Evolutionary conservation across 1,139 yeast species (phyloP), one percentile per base, ranked within the genome.

Genomic region (Groenewaldozyma sp.): DNA sequence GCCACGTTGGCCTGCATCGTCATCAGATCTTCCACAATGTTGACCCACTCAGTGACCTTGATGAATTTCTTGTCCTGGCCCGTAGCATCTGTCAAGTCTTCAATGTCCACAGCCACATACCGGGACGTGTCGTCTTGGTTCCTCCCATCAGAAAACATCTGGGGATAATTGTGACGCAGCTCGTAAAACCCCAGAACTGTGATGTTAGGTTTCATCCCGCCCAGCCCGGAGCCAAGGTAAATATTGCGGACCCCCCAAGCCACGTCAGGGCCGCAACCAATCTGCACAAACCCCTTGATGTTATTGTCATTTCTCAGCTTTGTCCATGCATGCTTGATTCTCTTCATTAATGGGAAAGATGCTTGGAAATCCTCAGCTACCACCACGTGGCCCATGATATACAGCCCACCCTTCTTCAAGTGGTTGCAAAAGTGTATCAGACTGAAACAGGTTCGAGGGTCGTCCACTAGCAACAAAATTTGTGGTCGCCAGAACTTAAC

Each of bases 401-500:
- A 91, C 4, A 91, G 65, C 0, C 97, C 97, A 31, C 97, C 97
- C 57, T 91, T 91, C 55, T 91, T 91, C 61, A 91, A 65, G 58
- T 87, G 88, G 55, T 91, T 91, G 62, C 98, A 91, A 55, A 91
- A 91, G n/a, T 82, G 78, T 47, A 91, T 88, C 50, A 91, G 66
- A 48, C 82, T 83, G 95, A 96, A 87, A 31, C 88, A 74, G 0
- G 94, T 76, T 44, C 95, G 65, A 0, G 98, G 97, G 51, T 86
- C 83, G 53, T 91, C 97, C 35, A 88, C 91, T 27, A 91, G 65
- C 26, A 91, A 62, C 43, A 91, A 65, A 28, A 91, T 82, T 58
- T 91, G 98, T 0, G 98, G 98, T 49, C 98, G 71, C 98, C 98
- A 91, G 56, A 86, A 88, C 60, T 91, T 91, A 37, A 91, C 95